phyloP scores from a whole-genome alignment of 1,139 yeast species.

The Geotrichum siamense region DNA sequence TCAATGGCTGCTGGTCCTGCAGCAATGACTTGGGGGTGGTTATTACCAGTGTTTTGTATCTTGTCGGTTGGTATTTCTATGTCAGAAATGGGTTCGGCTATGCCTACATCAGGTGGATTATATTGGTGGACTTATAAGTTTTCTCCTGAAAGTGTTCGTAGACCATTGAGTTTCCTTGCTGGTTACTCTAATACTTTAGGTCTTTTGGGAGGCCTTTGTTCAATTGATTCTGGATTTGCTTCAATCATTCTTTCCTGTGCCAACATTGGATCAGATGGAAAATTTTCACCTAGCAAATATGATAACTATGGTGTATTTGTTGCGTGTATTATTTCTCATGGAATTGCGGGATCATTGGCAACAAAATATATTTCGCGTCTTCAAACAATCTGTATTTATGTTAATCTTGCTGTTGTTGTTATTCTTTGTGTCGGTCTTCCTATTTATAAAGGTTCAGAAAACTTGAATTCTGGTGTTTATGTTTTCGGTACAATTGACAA shows the following conservation, averaged over 20 bases:
- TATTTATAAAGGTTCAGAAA: conserved; percentile 21
- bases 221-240: conserved; percentile 55
- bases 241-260: conserved; percentile 49
- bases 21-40: conserved; percentile 64
- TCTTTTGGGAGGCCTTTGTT: conserved; percentile 49
- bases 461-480: conserved; percentile 35
- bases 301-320: conserved; percentile 51
- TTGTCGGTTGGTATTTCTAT: conserved; percentile 46
- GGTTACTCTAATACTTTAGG: conserved; percentile 57
- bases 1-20: conserved; percentile 49
- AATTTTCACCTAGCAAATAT: conserved; percentile 42
- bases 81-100: conserved; percentile 56
- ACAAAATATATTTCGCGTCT: conserved; percentile 49
- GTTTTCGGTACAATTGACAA: conserved; percentile 55
- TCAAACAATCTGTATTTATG: conserved; percentile 52
- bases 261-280: conserved; percentile 38
- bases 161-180: conserved; percentile 48
- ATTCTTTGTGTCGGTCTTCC: conserved; percentile 62
- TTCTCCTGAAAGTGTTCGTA: conserved; percentile 42
- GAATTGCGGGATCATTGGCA: conserved; percentile 43
- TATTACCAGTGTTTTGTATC: conserved; percentile 45
- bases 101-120: conserved; percentile 68
- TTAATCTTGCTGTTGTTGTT: conserved; percentile 49
- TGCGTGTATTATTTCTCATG: conserved; percentile 45
- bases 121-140: conserved; percentile 48